Percentiles rank a stretch among this genome's conserved stretches.
phyloP scores from a whole-genome alignment of 1,284 basidiomycete genomes.

The Cutaneotrichosporon arboriforme region DNA sequence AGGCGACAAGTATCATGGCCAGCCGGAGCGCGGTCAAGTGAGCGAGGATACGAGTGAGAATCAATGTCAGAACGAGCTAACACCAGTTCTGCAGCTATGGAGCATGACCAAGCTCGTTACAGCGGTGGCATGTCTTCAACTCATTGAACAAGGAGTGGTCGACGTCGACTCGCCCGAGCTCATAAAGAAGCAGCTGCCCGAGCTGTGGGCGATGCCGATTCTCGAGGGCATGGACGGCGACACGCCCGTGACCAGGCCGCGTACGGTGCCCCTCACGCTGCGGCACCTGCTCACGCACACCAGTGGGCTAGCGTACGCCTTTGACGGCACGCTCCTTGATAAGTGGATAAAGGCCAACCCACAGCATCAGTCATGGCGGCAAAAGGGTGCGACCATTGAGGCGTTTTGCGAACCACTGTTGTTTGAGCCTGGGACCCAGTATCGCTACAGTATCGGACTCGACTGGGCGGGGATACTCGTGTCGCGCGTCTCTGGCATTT shows the following conservation, averaged over 20 bases:
- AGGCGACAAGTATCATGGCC: slow-evolving; percentile 27
- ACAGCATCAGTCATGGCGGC: background rate
- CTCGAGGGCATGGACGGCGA: slow-evolving; percentile 15
- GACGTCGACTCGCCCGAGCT: slow-evolving; percentile 26
- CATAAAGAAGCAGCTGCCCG: slow-evolving; percentile 27
- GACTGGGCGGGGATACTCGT: slow-evolving; percentile 42
- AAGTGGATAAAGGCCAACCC: background rate
- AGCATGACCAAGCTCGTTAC: slow-evolving; percentile 41
- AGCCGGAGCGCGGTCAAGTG: slow-evolving; percentile 25
- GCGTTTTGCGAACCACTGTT: slow-evolving; percentile 20
- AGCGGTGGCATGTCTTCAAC: slow-evolving; percentile 35
- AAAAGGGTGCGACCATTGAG: slow-evolving; percentile 6
- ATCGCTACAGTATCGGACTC: slow-evolving; percentile 31
- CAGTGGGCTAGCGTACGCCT: slow-evolving; percentile 9
- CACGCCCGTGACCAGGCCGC: slow-evolving; percentile 21
- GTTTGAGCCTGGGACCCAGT: slow-evolving; percentile 36
- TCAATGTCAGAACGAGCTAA: background rate
- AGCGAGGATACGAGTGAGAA: slow-evolving; percentile 33
- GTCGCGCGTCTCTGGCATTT: slow-evolving; percentile 25
- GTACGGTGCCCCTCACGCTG: slow-evolving; percentile 30
- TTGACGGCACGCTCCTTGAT: background rate
- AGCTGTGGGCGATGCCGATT: slow-evolving; percentile 25
- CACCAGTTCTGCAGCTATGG: slow-evolving; percentile 25
- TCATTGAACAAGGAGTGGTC: slow-evolving; percentile 35
- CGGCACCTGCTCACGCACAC: slow-evolving; percentile 37